These are phyloP conservation scores for Gymnopus androsaceus DNA, from an alignment of 1,284 basidiomycete species.

Conservation along the genomic window DNA sequence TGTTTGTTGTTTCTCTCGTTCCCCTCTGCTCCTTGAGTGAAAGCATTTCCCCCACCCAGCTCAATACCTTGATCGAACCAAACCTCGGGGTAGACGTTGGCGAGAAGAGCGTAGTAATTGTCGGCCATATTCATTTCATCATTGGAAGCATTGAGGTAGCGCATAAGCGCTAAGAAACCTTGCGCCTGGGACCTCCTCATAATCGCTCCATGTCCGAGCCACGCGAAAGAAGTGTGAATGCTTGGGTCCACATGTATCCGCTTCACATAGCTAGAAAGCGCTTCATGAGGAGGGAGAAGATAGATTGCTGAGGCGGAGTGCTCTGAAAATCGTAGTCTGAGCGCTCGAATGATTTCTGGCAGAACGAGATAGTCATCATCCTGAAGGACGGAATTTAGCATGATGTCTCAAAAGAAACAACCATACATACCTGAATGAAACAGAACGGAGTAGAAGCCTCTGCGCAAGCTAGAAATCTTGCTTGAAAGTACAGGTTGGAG, in stretches of 20 bases:
- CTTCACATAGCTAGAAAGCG: conserved; percentile 51
- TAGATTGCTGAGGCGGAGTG: conserved; percentile 42
- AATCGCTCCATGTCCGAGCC: conserved; percentile 67
- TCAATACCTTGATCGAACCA: conserved; percentile 68
- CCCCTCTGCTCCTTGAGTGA: conserved; percentile 62
- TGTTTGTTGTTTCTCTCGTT: conserved; percentile 56
- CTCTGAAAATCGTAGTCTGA: conserved; percentile 43
- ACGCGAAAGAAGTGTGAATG: conserved; percentile 62
- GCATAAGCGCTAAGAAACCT: conserved; percentile 53
- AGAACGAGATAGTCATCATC: conserved; percentile 70
- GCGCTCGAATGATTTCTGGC: conserved; percentile 54
- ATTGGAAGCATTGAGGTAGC: conserved; percentile 42
- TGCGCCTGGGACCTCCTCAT: conserved; percentile 44
- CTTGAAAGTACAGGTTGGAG: conserved; percentile 62
- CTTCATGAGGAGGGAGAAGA: conserved; percentile 63
- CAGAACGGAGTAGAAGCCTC: conserved; percentile 53
- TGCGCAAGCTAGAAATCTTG: conserved; percentile 64
- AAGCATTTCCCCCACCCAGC: conserved; percentile 59
- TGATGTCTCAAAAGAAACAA: too few relatives aligned
- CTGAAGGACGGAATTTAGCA: conserved; percentile 35
- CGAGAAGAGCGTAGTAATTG: conserved; percentile 66
- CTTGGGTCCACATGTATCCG: conserved; percentile 32
- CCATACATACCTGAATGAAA: conserved; percentile 61
- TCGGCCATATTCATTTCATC: conserved; percentile 68
- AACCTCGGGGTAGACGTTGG: conserved; percentile 49